phyloP scores from a whole-genome alignment of 331 rosid species.

The Malus hybrid region DNA sequence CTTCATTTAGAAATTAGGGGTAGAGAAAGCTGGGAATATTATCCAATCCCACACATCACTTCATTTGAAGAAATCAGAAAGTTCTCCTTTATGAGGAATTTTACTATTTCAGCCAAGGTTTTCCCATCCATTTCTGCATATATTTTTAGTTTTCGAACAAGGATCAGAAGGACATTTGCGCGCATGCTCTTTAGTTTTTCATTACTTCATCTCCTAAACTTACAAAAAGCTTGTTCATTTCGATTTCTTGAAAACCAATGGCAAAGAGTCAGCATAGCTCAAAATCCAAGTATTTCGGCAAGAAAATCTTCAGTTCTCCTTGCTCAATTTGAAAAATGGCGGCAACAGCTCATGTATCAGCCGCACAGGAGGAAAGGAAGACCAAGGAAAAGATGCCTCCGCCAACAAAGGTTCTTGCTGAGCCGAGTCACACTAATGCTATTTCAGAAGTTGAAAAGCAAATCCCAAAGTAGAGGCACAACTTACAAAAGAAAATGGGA shows the following conservation, averaged over 20 bases:
- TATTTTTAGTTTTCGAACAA: neutral
- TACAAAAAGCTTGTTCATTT: neutral
- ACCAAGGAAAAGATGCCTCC: neutral
- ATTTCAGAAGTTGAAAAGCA: neutral
- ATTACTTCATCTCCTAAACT: neutral
- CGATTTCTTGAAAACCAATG: neutral
- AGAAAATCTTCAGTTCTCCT: conserved; percentile 2
- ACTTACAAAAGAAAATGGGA: neutral
- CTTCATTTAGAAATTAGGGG: neutral
- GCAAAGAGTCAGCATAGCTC: conserved; percentile 2
- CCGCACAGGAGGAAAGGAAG: neutral
- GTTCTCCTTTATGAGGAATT: neutral
- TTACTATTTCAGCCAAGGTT: neutral
- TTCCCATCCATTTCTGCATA: neutral
- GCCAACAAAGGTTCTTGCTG: neutral
- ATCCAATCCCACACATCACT: conserved; percentile 4
- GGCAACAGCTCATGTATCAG: neutral
- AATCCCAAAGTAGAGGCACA: neutral
- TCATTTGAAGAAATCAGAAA: neutral
- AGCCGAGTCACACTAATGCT: neutral
- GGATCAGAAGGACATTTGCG: neutral
- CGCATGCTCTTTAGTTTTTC: neutral
- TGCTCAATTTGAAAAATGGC: neutral
- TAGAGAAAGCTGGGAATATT: conserved; percentile 1
- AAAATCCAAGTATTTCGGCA: conserved; percentile 8